phyloP scores from a whole-genome alignment of 2,329 filamentous ascomycete genomes.

The Pseudomassariella vexata region DNA sequence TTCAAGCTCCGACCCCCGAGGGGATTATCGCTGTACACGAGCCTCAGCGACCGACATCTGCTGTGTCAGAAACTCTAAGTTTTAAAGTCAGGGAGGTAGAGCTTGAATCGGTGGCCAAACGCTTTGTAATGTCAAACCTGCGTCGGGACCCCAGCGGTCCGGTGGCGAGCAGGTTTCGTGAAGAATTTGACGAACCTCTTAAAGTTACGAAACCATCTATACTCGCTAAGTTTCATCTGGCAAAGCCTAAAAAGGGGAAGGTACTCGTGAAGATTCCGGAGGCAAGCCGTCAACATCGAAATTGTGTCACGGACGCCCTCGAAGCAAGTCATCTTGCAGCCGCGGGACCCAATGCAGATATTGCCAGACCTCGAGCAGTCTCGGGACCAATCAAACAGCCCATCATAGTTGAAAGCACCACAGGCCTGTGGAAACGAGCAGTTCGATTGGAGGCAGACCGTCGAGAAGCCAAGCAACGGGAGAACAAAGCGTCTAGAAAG shows the following conservation, averaged over 20 bases:
- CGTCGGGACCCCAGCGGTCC: conserved; percentile 22
- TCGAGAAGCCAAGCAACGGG: neutral
- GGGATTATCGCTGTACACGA: conserved; percentile 3
- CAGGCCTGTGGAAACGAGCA: conserved; percentile 10
- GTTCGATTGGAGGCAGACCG: conserved; percentile 8
- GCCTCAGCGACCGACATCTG: conserved; percentile 10
- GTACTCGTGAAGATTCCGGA: conserved; percentile 11
- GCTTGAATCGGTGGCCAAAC: conserved; percentile 30
- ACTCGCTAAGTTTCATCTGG: conserved; percentile 28
- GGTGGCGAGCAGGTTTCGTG: conserved; percentile 33
- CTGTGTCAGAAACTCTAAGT: conserved; percentile 30
- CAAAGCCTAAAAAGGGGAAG: conserved; percentile 25
- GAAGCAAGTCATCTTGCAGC: conserved; percentile 2
- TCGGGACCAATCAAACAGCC: conserved; percentile 4
- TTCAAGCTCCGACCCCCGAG: conserved; percentile 12
- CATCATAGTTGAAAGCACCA: conserved; percentile 6
- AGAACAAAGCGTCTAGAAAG: too few relatives aligned
- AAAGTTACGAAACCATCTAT: conserved; percentile 21
- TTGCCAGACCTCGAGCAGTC: neutral
- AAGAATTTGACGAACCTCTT: conserved; percentile 28
- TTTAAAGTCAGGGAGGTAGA: conserved; percentile 32
- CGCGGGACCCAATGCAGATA: neutral
- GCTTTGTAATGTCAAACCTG: conserved; percentile 30
- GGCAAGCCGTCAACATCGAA: conserved; percentile 4
- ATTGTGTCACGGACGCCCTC: conserved; percentile 5